These are phyloP conservation scores for Pseudocercospora eumusae DNA, from an alignment of 2,329 filamentous ascomycete genomes.

Conservation along the genomic window DNA sequence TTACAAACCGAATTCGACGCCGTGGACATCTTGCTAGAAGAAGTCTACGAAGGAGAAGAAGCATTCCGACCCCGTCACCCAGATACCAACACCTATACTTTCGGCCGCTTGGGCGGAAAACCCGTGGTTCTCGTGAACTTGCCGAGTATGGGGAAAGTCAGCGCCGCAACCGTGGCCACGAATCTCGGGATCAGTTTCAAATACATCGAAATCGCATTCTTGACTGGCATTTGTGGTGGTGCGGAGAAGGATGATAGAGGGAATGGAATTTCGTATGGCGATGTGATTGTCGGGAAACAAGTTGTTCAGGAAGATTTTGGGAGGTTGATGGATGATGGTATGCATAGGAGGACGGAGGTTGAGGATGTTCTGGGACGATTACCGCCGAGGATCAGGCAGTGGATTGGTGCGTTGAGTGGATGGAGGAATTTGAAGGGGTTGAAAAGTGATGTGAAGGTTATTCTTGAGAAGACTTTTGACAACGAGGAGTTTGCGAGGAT, in stretches of 20 bases:
- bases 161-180: conserved; percentile 23
- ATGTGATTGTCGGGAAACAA: conserved; percentile 7
- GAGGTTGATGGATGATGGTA: background rate
- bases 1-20: conserved; percentile 3
- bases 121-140: conserved; percentile 32
- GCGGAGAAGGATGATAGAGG: conserved; percentile 14
- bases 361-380: background rate
- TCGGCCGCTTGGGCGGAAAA: conserved; percentile 28
- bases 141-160: conserved; percentile 20
- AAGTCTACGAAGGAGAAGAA: background rate
- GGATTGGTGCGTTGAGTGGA: background rate
- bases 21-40: background rate
- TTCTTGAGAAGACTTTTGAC: background rate
- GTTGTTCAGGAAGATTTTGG: conserved; percentile 4
- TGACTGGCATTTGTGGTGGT: conserved; percentile 34
- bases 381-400: background rate
- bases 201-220: conserved; percentile 16
- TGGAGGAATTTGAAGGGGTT: conserved; percentile 3
- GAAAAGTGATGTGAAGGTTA: background rate
- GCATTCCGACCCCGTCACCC: background rate
- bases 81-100: conserved; percentile 27
- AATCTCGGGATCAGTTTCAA: background rate
- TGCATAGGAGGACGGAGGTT: background rate
- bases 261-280: background rate
- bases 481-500: background rate